phyloP scores from a whole-genome alignment of 192 early-diverging fungal genomes.

The Coemansia sp. region DNA sequence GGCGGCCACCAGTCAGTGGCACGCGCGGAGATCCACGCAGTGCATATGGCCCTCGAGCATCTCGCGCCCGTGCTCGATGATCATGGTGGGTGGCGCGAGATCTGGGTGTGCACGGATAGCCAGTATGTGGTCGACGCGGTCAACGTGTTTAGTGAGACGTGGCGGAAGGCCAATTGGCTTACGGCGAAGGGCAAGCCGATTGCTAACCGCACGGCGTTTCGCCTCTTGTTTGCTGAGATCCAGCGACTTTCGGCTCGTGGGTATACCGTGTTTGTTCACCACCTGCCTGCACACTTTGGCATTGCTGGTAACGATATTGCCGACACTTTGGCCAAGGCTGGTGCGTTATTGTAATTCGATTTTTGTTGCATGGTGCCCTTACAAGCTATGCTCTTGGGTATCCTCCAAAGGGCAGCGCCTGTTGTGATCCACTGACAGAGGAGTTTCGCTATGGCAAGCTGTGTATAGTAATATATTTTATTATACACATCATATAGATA shows the following conservation, averaged over 20 bases:
- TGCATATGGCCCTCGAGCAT: constrained; percentile 17
- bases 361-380: background rate
- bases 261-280: constrained; percentile 39
- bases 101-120: constrained; percentile 51
- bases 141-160: constrained; percentile 40
- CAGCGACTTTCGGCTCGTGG: constrained; percentile 10
- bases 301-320: constrained; percentile 46
- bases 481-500: too few relatives aligned
- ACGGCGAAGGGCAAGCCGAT: constrained; percentile 38
- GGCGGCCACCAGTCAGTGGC: constrained; percentile 34
- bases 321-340: constrained; percentile 47
- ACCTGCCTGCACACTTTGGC: constrained; percentile 37
- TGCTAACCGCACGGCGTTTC: constrained; percentile 42
- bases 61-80: background rate
- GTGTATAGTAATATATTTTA: too few relatives aligned
- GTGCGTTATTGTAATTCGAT: constrained; percentile 20
- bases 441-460: too few relatives aligned
- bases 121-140: constrained; percentile 43
- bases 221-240: constrained; percentile 11
- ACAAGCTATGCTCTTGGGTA: too few relatives aligned
- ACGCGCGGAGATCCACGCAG: constrained; percentile 36
- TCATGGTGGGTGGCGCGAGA: constrained; percentile 6
- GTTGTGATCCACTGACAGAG: too few relatives aligned
- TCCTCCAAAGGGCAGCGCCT: too few relatives aligned
- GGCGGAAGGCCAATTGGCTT: constrained; percentile 30